phyloP scores from a whole-genome alignment of 2,329 filamentous ascomycete genomes.

The Nemania diffusa region DNA sequence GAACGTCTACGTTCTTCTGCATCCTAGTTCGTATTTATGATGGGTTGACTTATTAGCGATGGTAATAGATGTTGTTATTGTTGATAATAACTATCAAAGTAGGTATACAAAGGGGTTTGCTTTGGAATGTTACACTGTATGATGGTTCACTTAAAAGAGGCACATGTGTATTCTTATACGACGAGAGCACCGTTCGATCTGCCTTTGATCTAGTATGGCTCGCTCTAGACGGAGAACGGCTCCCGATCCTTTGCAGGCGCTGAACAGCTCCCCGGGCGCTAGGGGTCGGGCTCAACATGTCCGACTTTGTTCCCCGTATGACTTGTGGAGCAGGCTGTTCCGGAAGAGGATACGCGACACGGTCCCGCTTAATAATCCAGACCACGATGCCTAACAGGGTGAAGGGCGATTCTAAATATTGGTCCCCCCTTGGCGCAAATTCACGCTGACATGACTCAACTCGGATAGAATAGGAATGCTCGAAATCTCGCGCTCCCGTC shows the following conservation, averaged over 20 bases:
- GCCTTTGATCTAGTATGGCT: background rate
- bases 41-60: background rate
- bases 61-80: background rate
- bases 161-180: conserved; percentile 20
- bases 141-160: background rate
- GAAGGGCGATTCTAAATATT: background rate
- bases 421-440: conserved; percentile 8
- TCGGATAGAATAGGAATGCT: conserved; percentile 14
- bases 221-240: conserved; percentile 17
- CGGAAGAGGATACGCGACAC: background rate
- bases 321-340: conserved; percentile 15
- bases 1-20: conserved; percentile 35
- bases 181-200: background rate
- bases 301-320: conserved; percentile 22
- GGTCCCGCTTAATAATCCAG: conserved; percentile 6
- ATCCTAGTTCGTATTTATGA: conserved; percentile 5
- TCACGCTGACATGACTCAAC: conserved; percentile 14
- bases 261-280: background rate
- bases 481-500: conserved; percentile 27
- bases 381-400: conserved; percentile 10
- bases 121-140: background rate
- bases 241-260: conserved; percentile 11
- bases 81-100: background rate
- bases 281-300: conserved; percentile 6
- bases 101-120: background rate